Percentiles rank a stretch among this genome's conserved stretches.
These are phyloP conservation scores for Rhypophila decipiens DNA, from an alignment of 495 filamentous ascomycete species.

Conservation along the genomic window DNA sequence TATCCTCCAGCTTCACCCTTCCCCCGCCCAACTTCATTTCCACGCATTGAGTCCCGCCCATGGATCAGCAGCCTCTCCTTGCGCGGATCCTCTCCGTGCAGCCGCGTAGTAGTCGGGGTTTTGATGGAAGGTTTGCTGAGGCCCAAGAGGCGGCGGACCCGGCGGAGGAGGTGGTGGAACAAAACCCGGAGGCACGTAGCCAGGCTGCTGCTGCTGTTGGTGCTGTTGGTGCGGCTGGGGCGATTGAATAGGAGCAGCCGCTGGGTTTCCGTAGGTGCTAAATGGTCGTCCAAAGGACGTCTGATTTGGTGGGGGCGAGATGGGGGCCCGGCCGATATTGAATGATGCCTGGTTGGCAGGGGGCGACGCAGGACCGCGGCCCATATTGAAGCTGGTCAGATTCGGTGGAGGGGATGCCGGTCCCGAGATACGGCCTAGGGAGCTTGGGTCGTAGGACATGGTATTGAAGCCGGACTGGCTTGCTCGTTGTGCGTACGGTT, in stretches of 20 bases:
- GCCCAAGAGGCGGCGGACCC: slow-evolving; percentile 67
- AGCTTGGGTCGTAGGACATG: slow-evolving; percentile 39
- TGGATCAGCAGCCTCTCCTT: slow-evolving; percentile 49
- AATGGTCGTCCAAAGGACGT: slow-evolving; percentile 11
- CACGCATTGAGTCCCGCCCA: slow-evolving; percentile 85
- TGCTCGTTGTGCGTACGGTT: slow-evolving; percentile 26
- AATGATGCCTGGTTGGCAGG: slow-evolving; percentile 47
- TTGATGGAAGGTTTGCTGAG: slow-evolving; percentile 57
- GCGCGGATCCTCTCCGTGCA: slow-evolving; percentile 14
- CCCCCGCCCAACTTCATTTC: too few species aligned
- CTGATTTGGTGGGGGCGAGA: slow-evolving; percentile 14
- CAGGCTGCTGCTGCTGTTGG: slow-evolving; percentile 27
- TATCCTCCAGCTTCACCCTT: too few species aligned
- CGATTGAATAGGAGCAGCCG: slow-evolving; percentile 11
- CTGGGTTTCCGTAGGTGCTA: slow-evolving; percentile 43
- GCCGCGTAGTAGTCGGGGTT: slow-evolving; percentile 31
- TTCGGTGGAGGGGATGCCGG: slow-evolving; percentile 43
- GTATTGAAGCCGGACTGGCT: slow-evolving; percentile 11
- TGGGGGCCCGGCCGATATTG: slow-evolving; percentile 39
- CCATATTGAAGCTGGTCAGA: slow-evolving; percentile 40
- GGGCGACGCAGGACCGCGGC: slow-evolving; percentile 45
- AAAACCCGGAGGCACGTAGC: slow-evolving; percentile 70
- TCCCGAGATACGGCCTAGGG: slow-evolving; percentile 42
- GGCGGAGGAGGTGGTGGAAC: slow-evolving; percentile 87
- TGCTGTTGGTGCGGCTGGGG: slow-evolving; percentile 23